A percentile compares a stretch with the other conserved stretches of the same genome.
These are phyloP conservation scores for Achaetomium macrosporum DNA, from an alignment of 2,329 filamentous ascomycete species.

Conservation along the genomic window DNA sequence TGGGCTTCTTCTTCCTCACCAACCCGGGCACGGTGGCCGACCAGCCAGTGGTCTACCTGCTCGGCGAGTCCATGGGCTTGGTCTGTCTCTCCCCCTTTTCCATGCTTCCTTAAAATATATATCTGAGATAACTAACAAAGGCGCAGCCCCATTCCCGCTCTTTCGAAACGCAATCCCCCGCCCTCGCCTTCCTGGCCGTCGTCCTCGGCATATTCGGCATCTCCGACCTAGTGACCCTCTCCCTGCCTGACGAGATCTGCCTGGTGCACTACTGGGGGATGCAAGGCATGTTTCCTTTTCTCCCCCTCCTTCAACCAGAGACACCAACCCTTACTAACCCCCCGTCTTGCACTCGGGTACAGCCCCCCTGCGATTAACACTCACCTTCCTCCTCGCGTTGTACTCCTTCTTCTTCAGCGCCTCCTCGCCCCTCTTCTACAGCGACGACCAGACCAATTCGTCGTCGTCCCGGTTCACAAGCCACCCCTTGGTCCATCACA, in stretches of 20 bases:
- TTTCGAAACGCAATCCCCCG: conserved; percentile 64
- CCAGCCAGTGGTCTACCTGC: conserved; percentile 71
- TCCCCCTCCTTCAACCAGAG: conserved; percentile 18
- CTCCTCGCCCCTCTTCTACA: conserved; percentile 45
- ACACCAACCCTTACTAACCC: conserved; percentile 22
- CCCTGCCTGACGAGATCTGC: conserved; percentile 61
- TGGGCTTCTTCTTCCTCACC: conserved; percentile 78
- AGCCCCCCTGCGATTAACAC: conserved; percentile 59
- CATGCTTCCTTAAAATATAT: not conserved
- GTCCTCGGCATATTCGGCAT: conserved; percentile 57
- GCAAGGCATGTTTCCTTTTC: conserved; percentile 53
- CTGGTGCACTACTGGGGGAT: conserved; percentile 59
- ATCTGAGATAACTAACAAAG: conserved; percentile 1
- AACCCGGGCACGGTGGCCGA: conserved; percentile 67
- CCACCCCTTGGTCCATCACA: conserved; percentile 33
- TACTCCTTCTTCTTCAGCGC: conserved; percentile 60
- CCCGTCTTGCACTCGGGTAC: not conserved
- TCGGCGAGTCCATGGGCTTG: conserved; percentile 79
- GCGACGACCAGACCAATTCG: conserved; percentile 10
- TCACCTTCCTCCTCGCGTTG: conserved; percentile 55
- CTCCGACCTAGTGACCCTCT: conserved; percentile 60
- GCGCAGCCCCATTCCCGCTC: conserved; percentile 53
- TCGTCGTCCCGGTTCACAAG: conserved; percentile 28
- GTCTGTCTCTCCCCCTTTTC: conserved; percentile 41
- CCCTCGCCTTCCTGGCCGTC: conserved; percentile 66